Base-by-base conservation (phyloP, 345 rosid genomes). In the Corchorus olitorius region DNA sequence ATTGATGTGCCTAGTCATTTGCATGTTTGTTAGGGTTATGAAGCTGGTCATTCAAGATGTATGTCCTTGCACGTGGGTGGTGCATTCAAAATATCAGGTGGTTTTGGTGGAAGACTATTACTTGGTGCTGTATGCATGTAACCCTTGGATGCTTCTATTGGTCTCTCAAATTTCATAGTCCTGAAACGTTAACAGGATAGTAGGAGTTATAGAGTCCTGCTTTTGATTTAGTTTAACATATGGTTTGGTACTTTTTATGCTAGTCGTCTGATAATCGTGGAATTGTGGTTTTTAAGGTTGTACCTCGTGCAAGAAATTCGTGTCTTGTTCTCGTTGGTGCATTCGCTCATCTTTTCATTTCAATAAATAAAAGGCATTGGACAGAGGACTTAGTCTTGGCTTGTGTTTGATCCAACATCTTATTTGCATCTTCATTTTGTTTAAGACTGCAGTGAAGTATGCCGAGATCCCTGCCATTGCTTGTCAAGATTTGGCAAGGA, bases 111-210 rank as follows among this genome's bases (percentile, higher is more conserved):
- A 72, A 76, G 78, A 80, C 73, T 69, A 73, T 52, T 81, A 70
- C 75, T 60, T 81, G 79, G 70, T 81, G 80, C 82, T 76, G 79
- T 78, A 72, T 80, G 84, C 81, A 15, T 33, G 77, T 81, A 72
- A 83, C 75, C 79, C 65, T 75, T 78, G 80, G 69, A 84, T 77
- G 78, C 66, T 83, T 79, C 64, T 75, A 71, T 67, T 75, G 77
- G 79, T 84, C 76, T 79, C 77, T 74, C 75, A 78, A 80, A 76
- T 78, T 76, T 75, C 19, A 0, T 78, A 80, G 83, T 69, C 83
- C 87, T 76, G 84, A 74, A 73, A 50, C 56, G 13, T 65, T 84
- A 75, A 77, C 86, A 68, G 80, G 81, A 75, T 78, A 53, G 65
- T 73, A 75, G 79, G 66, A 71, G 77, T 76, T 79, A 48, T 75